Evolutionary conservation across 2,329 filamentous ascomycete species (phyloP), one percentile per base, ranked within the genome.

Genomic region (Colletotrichum lindemuthianum): DNA sequence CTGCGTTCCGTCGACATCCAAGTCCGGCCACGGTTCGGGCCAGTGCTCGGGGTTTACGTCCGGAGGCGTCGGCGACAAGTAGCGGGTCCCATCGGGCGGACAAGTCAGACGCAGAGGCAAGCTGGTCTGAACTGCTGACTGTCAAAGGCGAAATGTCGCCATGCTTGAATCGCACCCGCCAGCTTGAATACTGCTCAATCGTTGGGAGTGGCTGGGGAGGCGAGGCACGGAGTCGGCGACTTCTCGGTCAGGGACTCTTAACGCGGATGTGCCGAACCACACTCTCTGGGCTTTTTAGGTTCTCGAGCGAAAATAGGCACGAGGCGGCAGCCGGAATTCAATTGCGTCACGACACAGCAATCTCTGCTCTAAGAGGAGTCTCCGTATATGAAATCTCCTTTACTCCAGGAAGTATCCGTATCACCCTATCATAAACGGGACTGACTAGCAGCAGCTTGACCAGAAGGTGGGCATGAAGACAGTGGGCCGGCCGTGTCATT

Each of bases 21-120:
- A 51, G 37, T 47, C 52, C 60, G 60, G 60, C 49, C 48, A 63
- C 55, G 60, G 55, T 37, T 63, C 60, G 47, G 47, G 36, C 36
- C 41, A 59, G 50, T 24, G 13, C 36, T 61, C 63, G 58, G 63
- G 58, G 41, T 34, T 52, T 32, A 12, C 51, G 50, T 33, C 61
- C 61, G 61, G 58, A 65, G 58, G 58, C 45, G 58, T 61, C 47
- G 58, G 58, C n/a, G 16, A 52, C 32, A 15, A 34, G 52, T 56
- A 52, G 58, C 34, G 63, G 63, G 32, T 5, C 15, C 32, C 36
- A 15, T 32, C 33, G 43, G 40, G 53, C 32, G 41, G 11, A 5
- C 60, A 44, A 65, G 45, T 65, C 57, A 65, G 57, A 40, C 24
- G 44, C 40, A 11, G 41, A 43, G 8, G 34, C 7, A 33, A 32